A percentile compares a stretch with the other conserved stretches of the same genome.
phyloP scores from a whole-genome alignment of 331 rosid genomes.

The Pyracantha coccinea region DNA sequence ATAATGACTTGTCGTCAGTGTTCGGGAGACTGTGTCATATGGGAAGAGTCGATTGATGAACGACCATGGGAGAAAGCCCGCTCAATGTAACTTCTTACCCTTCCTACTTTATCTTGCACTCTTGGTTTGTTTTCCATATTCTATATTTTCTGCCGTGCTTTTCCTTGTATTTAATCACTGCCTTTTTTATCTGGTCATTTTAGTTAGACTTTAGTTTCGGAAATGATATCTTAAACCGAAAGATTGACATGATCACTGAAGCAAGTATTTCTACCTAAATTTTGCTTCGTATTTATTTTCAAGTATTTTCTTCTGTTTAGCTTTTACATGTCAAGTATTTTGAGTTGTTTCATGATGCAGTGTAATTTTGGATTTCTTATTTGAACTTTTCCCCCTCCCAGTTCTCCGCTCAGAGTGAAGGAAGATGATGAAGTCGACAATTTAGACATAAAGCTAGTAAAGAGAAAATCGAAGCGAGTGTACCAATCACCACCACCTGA shows the following conservation, averaged over 20 bases:
- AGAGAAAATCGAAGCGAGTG: constrained; percentile 77
- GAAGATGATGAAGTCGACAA: constrained; percentile 96
- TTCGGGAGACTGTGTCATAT: constrained; percentile 82
- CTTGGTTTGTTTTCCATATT: neutral
- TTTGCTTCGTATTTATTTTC: too few species aligned
- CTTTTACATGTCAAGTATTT: neutral
- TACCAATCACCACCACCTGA: constrained; percentile 87
- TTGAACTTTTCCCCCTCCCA: constrained; percentile 9
- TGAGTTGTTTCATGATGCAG: neutral
- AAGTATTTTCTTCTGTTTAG: too few species aligned
- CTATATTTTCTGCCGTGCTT: neutral
- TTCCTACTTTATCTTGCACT: neutral
- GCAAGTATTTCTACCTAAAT: too few species aligned
- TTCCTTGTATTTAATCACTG: neutral
- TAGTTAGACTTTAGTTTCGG: too few species aligned
- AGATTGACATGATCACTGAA: too few species aligned
- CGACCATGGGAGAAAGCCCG: constrained; percentile 92
- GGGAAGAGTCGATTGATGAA: constrained; percentile 97
- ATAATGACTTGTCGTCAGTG: constrained; percentile 81
- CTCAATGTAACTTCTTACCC: constrained; percentile 42
- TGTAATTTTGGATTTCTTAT: neutral
- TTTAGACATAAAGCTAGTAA: constrained; percentile 66
- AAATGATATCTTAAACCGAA: too few species aligned
- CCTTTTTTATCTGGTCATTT: neutral
- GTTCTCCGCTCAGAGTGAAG: constrained; percentile 77